phyloP scores from a whole-genome alignment of 257 asterid species.

The Gentiana dahurica region DNA sequence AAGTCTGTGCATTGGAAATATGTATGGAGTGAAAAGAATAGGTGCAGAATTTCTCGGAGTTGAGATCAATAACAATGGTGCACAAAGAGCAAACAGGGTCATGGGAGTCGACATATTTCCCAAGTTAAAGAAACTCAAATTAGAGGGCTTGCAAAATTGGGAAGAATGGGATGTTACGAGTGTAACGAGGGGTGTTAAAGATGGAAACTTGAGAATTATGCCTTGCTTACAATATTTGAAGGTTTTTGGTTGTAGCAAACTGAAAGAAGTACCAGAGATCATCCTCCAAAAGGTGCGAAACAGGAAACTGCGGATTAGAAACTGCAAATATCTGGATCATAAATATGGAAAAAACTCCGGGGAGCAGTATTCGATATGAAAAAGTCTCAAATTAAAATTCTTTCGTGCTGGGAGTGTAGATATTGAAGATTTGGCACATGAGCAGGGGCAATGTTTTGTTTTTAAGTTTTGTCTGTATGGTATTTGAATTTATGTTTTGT shows the following conservation, averaged over 20 bases:
- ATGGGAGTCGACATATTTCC: conserved; percentile 22
- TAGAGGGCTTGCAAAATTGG: conserved; percentile 35
- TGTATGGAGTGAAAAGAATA: conserved; percentile 19
- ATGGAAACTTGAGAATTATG: conserved; percentile 20
- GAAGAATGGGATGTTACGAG: conserved; percentile 34
- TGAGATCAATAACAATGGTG: neutral
- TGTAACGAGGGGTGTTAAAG: neutral
- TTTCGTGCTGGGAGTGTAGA: too few species aligned
- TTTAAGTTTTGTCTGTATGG: too few species aligned
- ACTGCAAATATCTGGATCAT: conserved; percentile 26
- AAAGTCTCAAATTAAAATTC: too few species aligned
- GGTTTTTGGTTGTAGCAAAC: conserved; percentile 28
- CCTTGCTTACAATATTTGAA: conserved; percentile 51
- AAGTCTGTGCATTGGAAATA: conserved; percentile 36
- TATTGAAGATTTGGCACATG: too few species aligned
- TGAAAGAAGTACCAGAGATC: conserved; percentile 31
- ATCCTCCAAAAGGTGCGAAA: conserved; percentile 22
- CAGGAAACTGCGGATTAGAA: conserved; percentile 30
- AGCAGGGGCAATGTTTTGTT: too few species aligned
- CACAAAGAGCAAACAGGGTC: conserved; percentile 2
- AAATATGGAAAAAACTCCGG: conserved; percentile 22
- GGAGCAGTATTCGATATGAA: conserved; percentile 25
- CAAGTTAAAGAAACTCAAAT: conserved; percentile 45
- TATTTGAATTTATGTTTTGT: too few species aligned
- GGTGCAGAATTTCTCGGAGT: conserved; percentile 27